Evolutionary conservation across 2,329 filamentous ascomycete genomes (phyloP).

Genomic region (Lithohypha guttulata): DNA sequence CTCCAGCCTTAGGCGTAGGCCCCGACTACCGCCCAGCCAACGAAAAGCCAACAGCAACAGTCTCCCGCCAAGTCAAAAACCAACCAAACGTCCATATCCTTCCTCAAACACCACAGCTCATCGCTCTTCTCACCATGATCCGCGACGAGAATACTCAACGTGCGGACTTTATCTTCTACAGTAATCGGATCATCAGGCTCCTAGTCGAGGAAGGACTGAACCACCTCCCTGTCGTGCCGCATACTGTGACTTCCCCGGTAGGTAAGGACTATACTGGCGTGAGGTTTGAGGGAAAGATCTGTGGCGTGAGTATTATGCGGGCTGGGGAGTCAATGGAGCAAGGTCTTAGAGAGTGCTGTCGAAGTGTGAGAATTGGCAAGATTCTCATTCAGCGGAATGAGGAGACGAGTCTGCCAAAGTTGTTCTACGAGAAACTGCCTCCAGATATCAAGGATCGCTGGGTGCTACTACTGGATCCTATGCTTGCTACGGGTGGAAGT

Average conservation of each 20-base stretch:
- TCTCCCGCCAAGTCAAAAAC: conserved; percentile 1
- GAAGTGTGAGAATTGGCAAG: conserved; percentile 95
- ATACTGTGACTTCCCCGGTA: conserved; percentile 82
- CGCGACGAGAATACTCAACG: conserved; percentile 80
- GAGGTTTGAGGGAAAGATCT: conserved; percentile 95
- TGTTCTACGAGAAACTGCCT: conserved; percentile 97
- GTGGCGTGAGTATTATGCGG: conserved; percentile 95
- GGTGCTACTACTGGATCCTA: conserved; percentile 92
- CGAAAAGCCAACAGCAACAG: conserved; percentile 62
- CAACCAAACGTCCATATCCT: conserved; percentile 63
- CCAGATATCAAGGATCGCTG: conserved; percentile 86
- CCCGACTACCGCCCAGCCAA: conserved; percentile 65
- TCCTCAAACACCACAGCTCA: conserved; percentile 88
- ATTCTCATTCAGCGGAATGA: conserved; percentile 97
- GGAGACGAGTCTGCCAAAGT: conserved; percentile 79
- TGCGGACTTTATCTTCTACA: conserved; percentile 98
- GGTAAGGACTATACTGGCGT: conserved; percentile 81
- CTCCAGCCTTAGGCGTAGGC: conserved; percentile 51
- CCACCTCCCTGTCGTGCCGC: conserved; percentile 82
- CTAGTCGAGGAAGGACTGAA: conserved; percentile 96
- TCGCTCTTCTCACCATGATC: conserved; percentile 94
- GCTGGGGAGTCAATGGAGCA: conserved; percentile 98
- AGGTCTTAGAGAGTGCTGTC: conserved; percentile 87
- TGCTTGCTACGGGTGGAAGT: conserved; percentile 95
- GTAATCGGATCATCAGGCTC: conserved; percentile 91